Percentiles rank a stretch among this genome's conserved stretches.
Conservation (phyloP, 2,329 filamentous ascomycete species). For the Metarhizium anisopliae region DNA sequence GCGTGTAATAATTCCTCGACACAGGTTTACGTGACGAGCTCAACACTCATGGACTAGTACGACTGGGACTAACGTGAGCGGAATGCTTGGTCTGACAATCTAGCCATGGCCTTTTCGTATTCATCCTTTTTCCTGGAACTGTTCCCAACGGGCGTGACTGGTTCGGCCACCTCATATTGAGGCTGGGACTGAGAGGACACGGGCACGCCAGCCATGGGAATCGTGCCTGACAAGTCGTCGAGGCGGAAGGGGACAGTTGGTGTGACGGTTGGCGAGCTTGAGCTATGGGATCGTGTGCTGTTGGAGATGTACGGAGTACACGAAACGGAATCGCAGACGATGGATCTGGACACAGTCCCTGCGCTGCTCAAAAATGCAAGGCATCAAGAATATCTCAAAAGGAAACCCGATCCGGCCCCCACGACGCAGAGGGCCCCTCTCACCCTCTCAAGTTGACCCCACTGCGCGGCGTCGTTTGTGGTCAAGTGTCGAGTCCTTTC, state of each 20-base stretch:
- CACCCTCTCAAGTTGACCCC: background rate
- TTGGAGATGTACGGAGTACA: too few species aligned
- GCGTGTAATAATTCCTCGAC: background rate
- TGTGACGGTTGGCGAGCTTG: background rate
- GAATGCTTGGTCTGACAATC: slow-evolving; percentile 36
- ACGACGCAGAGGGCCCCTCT: background rate
- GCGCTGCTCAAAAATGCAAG: too few species aligned
- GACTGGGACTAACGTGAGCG: slow-evolving; percentile 30
- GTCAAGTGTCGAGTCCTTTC: too few species aligned
- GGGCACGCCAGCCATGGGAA: slow-evolving; percentile 12
- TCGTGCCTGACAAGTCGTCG: background rate
- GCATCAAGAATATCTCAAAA: too few species aligned
- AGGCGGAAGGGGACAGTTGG: background rate
- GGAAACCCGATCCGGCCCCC: too few species aligned
- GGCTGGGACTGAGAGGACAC: slow-evolving; percentile 12
- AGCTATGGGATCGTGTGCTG: too few species aligned
- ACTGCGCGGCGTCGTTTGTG: too few species aligned
- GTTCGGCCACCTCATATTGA: slow-evolving; percentile 13
- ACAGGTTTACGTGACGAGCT: background rate
- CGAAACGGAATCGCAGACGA: too few species aligned
- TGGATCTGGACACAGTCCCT: too few species aligned
- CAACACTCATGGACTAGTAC: background rate
- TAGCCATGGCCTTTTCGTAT: slow-evolving; percentile 26
- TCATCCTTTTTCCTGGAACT: slow-evolving; percentile 25
- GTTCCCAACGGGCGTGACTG: slow-evolving; percentile 6